phyloP scores from a whole-genome alignment of 78 protist species.

The Guillardia theta region DNA sequence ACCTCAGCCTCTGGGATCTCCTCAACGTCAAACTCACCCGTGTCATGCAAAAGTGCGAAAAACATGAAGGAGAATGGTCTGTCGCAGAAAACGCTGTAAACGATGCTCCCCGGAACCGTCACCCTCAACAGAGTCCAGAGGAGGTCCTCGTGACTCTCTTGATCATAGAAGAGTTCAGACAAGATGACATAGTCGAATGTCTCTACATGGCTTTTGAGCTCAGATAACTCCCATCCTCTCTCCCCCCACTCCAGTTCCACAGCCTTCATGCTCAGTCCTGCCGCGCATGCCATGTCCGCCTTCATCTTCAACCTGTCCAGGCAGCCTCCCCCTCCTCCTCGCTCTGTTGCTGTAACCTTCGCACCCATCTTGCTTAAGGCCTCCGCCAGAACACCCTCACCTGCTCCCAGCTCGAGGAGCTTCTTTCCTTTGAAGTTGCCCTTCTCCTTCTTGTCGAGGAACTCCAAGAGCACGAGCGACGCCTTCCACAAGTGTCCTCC shows the following conservation, averaged over 20 bases:
- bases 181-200: not conserved
- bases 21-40: not conserved
- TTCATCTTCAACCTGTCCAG: not conserved
- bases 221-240: not conserved
- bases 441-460: not conserved
- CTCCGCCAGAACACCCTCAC: not conserved
- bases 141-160: not conserved
- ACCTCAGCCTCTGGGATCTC: not conserved
- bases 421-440: not conserved
- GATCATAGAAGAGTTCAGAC: not conserved
- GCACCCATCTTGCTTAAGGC: not conserved
- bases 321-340: not conserved
- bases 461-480: not conserved
- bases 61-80: constrained; percentile 23
- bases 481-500: constrained; percentile 22
- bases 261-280: not conserved
- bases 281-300: no score
- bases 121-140: not conserved
- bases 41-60: not conserved
- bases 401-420: not conserved
- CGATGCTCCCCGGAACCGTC: not conserved
- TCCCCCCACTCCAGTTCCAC: not conserved
- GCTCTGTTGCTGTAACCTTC: not conserved
- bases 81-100: not conserved
- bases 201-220: not conserved